A percentile compares a stretch with the other conserved stretches of the same genome.
phyloP scores from a whole-genome alignment of 2,329 filamentous ascomycete species.

The Pyrenochaeta sp. region DNA sequence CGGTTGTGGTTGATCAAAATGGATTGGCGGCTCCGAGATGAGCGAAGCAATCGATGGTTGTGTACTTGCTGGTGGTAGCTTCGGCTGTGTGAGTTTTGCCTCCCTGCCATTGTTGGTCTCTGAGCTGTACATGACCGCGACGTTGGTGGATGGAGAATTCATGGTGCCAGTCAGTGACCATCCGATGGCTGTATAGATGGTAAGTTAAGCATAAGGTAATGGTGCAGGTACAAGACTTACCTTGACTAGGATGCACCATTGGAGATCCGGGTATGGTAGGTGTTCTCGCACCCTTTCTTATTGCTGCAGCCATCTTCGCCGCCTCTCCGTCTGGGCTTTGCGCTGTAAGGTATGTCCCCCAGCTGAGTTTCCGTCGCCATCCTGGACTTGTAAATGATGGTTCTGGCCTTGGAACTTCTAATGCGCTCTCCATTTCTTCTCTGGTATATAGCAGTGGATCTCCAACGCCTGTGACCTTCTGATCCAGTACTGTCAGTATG shows the following conservation, averaged over 20 bases:
- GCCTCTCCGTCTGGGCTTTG: conserved; percentile 40
- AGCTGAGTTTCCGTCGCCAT: conserved; percentile 59
- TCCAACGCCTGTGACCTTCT: conserved; percentile 86
- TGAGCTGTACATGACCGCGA: conserved; percentile 81
- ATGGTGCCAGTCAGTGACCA: conserved; percentile 90
- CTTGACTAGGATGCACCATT: conserved; percentile 60
- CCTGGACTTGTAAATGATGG: conserved; percentile 61
- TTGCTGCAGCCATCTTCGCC: conserved; percentile 42
- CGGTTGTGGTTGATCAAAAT: conserved; percentile 34
- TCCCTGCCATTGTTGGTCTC: conserved; percentile 43
- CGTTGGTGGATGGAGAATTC: conserved; percentile 82
- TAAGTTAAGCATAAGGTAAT: conserved; percentile 13
- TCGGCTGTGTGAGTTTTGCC: conserved; percentile 26
- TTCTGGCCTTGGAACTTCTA: conserved; percentile 61
- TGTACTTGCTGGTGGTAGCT: conserved; percentile 27
- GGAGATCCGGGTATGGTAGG: conserved; percentile 54
- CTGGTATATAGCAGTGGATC: conserved; percentile 72
- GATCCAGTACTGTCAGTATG: conserved; percentile 84
- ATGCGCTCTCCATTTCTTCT: conserved; percentile 80
- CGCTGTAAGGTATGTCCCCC: conserved; percentile 53
- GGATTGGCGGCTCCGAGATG: conserved; percentile 38
- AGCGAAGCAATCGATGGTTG: conserved; percentile 44
- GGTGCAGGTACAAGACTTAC: conserved; percentile 37
- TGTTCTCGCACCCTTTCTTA: conserved; percentile 38
- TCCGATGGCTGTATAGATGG: conserved; percentile 66